Percentiles rank a stretch among this genome's conserved stretches.
Evolutionary conservation across 1,284 basidiomycete species (phyloP).

Genomic region (Irpex sp.): DNA sequence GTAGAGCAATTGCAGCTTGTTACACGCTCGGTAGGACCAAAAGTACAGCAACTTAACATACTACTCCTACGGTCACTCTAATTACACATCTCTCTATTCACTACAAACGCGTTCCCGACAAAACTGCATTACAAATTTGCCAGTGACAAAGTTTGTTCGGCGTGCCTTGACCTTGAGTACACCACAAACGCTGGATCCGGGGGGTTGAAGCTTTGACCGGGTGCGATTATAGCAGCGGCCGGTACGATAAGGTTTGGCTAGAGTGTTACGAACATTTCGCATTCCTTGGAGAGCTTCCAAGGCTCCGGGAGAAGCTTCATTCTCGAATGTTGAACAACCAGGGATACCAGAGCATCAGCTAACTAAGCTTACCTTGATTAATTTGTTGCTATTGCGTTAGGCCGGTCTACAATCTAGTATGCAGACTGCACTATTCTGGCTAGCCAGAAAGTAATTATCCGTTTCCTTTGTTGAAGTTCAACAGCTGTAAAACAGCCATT

Average conservation of each 20-base stretch:
- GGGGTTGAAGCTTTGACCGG: not conserved
- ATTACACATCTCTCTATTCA: not conserved
- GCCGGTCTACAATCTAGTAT: not conserved
- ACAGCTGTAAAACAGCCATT: not conserved
- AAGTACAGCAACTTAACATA: constrained; percentile 1
- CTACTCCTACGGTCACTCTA: not conserved
- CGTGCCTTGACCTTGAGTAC: not conserved
- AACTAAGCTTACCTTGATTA: not conserved
- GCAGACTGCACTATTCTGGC: not conserved
- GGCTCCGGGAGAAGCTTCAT: not conserved
- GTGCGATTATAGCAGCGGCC: not conserved
- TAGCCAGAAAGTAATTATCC: not conserved
- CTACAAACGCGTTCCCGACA: not conserved
- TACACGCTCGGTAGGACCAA: constrained; percentile 10
- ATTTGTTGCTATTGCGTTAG: not conserved
- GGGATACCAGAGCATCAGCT: not conserved
- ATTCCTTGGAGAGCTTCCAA: not conserved
- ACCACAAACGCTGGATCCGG: not conserved
- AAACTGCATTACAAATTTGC: not conserved
- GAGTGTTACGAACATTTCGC: not conserved
- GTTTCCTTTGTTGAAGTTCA: not conserved
- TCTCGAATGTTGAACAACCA: not conserved
- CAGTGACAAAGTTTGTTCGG: not conserved
- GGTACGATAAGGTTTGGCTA: not conserved
- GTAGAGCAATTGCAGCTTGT: constrained; percentile 30